Conservation (phyloP, 495 filamentous ascomycete genomes). For the Cladorrhinum samala region DNA sequence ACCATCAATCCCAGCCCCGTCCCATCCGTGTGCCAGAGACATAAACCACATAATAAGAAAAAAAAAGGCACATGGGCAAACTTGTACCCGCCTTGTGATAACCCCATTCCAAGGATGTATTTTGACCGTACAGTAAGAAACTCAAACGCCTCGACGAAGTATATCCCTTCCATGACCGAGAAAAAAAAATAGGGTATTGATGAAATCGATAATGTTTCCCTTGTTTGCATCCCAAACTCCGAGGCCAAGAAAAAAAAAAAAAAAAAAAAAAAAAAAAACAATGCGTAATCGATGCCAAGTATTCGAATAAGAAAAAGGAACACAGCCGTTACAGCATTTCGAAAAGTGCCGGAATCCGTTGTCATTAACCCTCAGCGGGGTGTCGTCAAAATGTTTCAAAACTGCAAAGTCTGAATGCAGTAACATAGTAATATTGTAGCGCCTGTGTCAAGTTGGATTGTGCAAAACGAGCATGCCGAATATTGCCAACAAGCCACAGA, state of each 20-base stretch:
- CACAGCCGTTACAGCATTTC: neutral
- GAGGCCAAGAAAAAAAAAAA: neutral
- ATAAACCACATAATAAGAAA: neutral
- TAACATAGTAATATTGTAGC: neutral
- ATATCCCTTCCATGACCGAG: too few species aligned
- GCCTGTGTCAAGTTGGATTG: neutral
- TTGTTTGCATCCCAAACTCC: neutral
- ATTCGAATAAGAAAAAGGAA: neutral
- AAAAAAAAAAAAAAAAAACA: constrained; percentile 1
- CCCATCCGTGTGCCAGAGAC: too few species aligned
- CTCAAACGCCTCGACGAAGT: neutral
- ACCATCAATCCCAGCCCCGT: too few species aligned
- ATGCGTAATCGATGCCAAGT: neutral
- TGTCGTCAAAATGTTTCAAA: neutral
- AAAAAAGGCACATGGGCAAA: neutral
- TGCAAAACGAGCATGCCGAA: constrained; percentile 4
- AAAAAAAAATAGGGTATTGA: neutral
- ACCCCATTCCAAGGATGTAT: too few species aligned
- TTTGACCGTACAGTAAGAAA: neutral
- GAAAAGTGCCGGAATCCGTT: neutral
- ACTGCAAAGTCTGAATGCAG: constrained; percentile 17
- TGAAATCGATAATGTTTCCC: constrained; percentile 7
- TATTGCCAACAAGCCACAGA: constrained; percentile 14
- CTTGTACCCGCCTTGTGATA: too few species aligned
- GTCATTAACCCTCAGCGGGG: neutral